These are phyloP conservation scores for Chalciporus sphaerocephalus DNA, from an alignment of 768 basidiomycete genomes.

Conservation along the genomic window DNA sequence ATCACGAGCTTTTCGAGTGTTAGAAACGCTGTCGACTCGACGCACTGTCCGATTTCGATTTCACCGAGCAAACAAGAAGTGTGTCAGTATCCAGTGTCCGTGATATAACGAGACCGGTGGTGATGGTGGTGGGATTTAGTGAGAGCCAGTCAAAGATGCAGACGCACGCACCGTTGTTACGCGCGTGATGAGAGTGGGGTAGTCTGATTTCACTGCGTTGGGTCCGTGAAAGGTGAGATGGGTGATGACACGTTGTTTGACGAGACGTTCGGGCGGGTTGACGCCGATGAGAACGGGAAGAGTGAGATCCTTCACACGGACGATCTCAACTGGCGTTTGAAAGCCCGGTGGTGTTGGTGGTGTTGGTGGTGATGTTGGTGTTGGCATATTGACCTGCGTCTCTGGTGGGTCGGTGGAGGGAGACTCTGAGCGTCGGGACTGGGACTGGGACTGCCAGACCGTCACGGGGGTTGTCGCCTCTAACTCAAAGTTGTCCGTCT, in stretches of 20 bases:
- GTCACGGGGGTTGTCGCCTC: conserved; percentile 31
- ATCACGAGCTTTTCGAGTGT: conserved; percentile 30
- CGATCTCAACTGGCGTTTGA: conserved; percentile 19
- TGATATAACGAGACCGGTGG: not conserved
- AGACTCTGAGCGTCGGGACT: too few relatives aligned
- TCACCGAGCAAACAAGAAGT: not conserved
- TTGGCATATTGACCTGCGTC: too few relatives aligned
- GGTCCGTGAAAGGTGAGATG: conserved; percentile 46
- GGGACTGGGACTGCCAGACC: conserved; percentile 1
- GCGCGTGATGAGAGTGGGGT: conserved; percentile 33
- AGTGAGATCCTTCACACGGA: conserved; percentile 43
- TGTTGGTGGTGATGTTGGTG: too few relatives aligned
- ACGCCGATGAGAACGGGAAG: conserved; percentile 64
- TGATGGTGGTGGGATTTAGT: too few relatives aligned
- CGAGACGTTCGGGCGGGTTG: conserved; percentile 61
- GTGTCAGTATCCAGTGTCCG: not conserved
- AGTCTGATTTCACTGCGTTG: conserved; percentile 28
- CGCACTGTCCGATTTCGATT: conserved; percentile 1
- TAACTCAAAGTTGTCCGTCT: conserved; percentile 42
- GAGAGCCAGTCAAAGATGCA: not conserved
- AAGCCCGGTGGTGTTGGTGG: too few relatives aligned
- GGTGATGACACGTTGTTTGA: conserved; percentile 59
- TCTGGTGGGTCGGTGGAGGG: too few relatives aligned
- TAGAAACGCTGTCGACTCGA: conserved; percentile 13
- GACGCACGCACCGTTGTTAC: conserved; percentile 24